Evolutionary conservation across 2,329 filamentous ascomycete genomes (phyloP).

Genomic region (Coniochaeta hoffmannii): DNA sequence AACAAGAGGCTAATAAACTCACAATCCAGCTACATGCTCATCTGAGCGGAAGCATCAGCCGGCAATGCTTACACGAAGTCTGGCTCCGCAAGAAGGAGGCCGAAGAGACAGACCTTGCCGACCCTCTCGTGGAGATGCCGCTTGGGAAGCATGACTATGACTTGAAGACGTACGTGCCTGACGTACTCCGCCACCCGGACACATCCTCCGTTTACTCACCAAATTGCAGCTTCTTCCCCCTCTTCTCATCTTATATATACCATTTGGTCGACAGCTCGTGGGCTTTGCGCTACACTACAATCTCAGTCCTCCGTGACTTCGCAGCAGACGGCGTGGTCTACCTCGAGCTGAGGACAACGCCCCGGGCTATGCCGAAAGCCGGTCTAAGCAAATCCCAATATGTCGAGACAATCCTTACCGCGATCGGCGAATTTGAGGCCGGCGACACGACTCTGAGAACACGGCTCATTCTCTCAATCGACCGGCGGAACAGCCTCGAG

Average conservation of each 20-base stretch:
- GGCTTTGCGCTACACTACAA: constrained; percentile 55
- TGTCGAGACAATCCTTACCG: constrained; percentile 55
- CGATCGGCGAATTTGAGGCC: constrained; percentile 47
- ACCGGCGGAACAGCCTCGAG: constrained; percentile 52
- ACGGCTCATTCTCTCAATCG: constrained; percentile 66
- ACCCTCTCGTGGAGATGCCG: constrained; percentile 64
- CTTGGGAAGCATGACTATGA: constrained; percentile 65
- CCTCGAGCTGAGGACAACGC: constrained; percentile 74
- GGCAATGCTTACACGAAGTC: constrained; percentile 64
- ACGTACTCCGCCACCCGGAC: background rate
- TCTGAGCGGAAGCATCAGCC: constrained; percentile 70
- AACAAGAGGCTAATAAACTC: background rate
- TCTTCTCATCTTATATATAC: constrained; percentile 77
- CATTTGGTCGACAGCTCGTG: constrained; percentile 57
- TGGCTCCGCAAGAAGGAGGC: constrained; percentile 55
- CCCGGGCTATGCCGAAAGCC: constrained; percentile 49
- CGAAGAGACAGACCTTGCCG: constrained; percentile 48
- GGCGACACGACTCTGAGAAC: constrained; percentile 37
- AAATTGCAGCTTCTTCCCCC: constrained; percentile 59
- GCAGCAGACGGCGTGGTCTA: constrained; percentile 65
- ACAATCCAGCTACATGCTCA: constrained; percentile 66
- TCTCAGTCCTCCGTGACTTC: constrained; percentile 59
- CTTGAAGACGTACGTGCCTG: constrained; percentile 49
- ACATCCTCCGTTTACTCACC: background rate
- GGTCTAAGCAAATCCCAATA: constrained; percentile 56